Percentiles rank a stretch among this genome's conserved stretches.
Conservation (phyloP, 139 green algal species). For the Gonium pectorale region DNA sequence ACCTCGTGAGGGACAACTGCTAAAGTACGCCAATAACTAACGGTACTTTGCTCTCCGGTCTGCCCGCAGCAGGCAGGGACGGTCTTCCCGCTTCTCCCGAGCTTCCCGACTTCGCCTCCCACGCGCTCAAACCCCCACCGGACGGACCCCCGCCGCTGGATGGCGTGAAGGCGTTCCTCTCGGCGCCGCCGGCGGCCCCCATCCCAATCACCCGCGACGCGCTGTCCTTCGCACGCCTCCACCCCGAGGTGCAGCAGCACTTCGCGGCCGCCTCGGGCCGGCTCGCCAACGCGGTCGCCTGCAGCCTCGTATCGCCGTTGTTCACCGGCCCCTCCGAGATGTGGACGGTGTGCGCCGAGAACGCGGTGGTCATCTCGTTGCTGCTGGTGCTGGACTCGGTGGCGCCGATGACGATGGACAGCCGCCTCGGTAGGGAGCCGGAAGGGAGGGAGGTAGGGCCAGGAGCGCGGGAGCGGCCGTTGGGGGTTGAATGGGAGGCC, state of each 20-base stretch:
- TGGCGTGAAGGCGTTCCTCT: neutral
- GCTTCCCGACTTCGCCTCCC: too few species aligned
- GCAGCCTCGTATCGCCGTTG: neutral
- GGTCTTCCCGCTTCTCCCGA: too few species aligned
- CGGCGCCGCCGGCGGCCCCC: neutral
- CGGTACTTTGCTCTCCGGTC: too few species aligned
- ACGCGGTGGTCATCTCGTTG: constrained; percentile 11
- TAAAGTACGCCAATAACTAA: too few species aligned
- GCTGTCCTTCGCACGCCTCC: neutral
- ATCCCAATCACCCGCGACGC: constrained; percentile 17
- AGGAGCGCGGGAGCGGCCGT: too few species aligned
- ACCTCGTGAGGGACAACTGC: too few species aligned
- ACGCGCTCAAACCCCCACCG: neutral
- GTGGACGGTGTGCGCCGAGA: neutral
- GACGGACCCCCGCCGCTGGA: constrained; percentile 1
- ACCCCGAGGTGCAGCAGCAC: neutral
- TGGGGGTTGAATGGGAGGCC: too few species aligned
- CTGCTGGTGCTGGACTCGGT: constrained; percentile 29
- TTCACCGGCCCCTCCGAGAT: neutral
- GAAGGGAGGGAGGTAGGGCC: too few species aligned
- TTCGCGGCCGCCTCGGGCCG: constrained; percentile 16
- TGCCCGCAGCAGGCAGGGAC: too few species aligned
- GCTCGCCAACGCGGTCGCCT: neutral
- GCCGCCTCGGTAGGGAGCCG: too few species aligned
- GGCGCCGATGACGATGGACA: too few species aligned